Percentiles rank a stretch among this genome's conserved stretches.
phyloP scores from a whole-genome alignment of 768 basidiomycete genomes.

The Tylopilus intermedius region DNA sequence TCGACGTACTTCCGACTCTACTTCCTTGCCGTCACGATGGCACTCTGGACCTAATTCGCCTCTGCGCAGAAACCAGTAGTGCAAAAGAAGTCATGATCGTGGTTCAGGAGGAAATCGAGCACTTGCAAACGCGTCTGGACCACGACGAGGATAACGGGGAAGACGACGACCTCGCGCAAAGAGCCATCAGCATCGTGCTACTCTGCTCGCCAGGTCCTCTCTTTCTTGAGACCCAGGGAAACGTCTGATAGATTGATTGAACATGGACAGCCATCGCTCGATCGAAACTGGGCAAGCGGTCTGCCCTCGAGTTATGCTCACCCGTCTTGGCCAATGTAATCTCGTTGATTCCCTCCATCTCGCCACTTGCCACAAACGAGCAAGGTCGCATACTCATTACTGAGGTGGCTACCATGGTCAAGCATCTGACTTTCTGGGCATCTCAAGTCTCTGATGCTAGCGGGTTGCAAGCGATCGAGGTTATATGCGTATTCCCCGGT shows the following conservation, averaged over 20 bases:
- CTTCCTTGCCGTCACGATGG: slow-evolving; percentile 29
- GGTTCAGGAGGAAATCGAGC: slow-evolving; percentile 36
- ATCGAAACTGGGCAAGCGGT: slow-evolving; percentile 21
- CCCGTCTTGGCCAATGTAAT: slow-evolving; percentile 16
- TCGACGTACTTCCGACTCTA: slow-evolving; percentile 35
- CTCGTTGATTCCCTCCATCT: slow-evolving; percentile 14
- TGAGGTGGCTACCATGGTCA: slow-evolving; percentile 16
- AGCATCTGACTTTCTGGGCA: slow-evolving; percentile 16
- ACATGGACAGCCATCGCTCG: slow-evolving; percentile 21
- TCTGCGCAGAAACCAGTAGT: slow-evolving; percentile 29
- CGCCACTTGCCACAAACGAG: slow-evolving; percentile 9
- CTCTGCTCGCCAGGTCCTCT: slow-evolving; percentile 23
- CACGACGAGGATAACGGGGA: slow-evolving; percentile 14
- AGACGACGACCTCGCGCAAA: slow-evolving; percentile 15
- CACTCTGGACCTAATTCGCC: slow-evolving; percentile 30
- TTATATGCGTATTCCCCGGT: neutral
- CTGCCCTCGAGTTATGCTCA: slow-evolving; percentile 18
- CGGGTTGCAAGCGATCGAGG: slow-evolving; percentile 18
- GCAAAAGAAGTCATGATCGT: slow-evolving; percentile 42
- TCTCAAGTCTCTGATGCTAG: neutral
- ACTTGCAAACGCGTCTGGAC: slow-evolving; percentile 17
- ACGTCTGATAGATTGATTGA: neutral
- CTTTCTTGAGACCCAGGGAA: neutral
- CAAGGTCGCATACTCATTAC: slow-evolving; percentile 20
- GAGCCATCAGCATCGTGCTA: slow-evolving; percentile 11